Percentiles rank a stretch among this genome's conserved stretches.
Conservation (phyloP, 306 rosid genomes). For the Castanospermum australe region DNA sequence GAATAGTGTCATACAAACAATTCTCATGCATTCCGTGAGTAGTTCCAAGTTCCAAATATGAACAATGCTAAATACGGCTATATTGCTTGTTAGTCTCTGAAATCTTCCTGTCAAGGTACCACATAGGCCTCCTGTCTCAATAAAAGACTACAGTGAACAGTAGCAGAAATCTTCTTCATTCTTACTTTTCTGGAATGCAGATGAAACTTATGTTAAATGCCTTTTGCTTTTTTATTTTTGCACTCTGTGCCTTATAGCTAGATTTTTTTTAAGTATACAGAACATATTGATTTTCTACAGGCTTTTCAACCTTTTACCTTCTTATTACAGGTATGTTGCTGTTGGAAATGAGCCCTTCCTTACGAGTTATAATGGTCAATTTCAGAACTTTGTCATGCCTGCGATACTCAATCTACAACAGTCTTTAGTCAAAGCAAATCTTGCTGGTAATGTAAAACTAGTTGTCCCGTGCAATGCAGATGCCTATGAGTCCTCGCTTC, state of each 20-base stretch:
- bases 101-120: background rate
- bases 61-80: background rate
- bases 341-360: slow-evolving; percentile 79
- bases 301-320: background rate
- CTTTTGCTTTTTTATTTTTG: background rate
- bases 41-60: background rate
- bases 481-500: slow-evolving; percentile 65
- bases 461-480: slow-evolving; percentile 80
- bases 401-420: slow-evolving; percentile 62
- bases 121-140: background rate
- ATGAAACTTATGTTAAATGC: background rate
- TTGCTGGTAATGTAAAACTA: slow-evolving; percentile 61
- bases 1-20: background rate
- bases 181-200: background rate
- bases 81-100: background rate
- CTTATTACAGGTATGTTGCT: slow-evolving; percentile 55
- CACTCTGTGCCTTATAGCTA: background rate
- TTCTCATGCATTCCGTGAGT: background rate
- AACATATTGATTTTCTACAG: background rate
- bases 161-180: background rate
- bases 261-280: background rate
- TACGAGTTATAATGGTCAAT: slow-evolving; percentile 54
- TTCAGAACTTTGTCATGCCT: slow-evolving; percentile 57
- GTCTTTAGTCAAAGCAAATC: slow-evolving; percentile 61
- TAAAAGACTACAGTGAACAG: background rate